Evolutionary conservation across 148 eudicot species (phyloP).

Genomic region (Persicaria maculosa): DNA sequence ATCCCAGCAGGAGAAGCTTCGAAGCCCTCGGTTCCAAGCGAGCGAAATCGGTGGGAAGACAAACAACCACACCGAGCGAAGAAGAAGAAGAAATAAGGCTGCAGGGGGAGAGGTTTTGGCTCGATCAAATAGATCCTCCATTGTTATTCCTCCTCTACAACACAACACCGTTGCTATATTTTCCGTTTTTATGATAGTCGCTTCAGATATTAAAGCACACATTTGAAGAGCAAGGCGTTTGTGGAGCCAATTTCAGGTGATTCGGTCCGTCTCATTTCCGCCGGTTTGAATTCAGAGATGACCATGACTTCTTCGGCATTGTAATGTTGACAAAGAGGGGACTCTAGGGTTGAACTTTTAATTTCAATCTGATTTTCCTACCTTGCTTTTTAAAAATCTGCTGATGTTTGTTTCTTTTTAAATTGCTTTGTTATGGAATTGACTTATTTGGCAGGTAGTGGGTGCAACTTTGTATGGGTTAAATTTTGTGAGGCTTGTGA

Average conservation of each 20-base stretch:
- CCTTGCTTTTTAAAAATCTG: too few relatives aligned
- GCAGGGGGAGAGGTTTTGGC: conserved; percentile 6
- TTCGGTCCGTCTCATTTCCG: neutral
- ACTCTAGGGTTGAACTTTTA: conserved; percentile 10
- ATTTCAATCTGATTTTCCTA: conserved; percentile 12
- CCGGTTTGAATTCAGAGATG: neutral
- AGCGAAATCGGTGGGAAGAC: neutral
- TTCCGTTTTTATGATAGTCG: neutral
- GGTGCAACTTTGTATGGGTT: too few relatives aligned
- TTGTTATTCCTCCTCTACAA: conserved; percentile 4
- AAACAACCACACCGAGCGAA: neutral
- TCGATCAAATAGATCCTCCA: conserved; percentile 1
- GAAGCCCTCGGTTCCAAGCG: neutral
- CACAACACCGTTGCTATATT: neutral
- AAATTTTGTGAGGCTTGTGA: too few relatives aligned
- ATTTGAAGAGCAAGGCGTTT: too few relatives aligned
- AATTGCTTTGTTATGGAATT: too few relatives aligned
- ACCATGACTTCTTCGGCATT: neutral
- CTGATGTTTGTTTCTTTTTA: too few relatives aligned
- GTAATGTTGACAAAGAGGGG: conserved; percentile 9
- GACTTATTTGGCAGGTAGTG: too few relatives aligned
- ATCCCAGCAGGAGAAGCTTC: neutral
- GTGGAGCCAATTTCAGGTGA: too few relatives aligned
- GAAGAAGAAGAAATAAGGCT: neutral
- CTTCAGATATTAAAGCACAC: too few relatives aligned